Evolutionary conservation across 2,329 filamentous ascomycete genomes (phyloP).

Genomic region (Curvularia sp.): DNA sequence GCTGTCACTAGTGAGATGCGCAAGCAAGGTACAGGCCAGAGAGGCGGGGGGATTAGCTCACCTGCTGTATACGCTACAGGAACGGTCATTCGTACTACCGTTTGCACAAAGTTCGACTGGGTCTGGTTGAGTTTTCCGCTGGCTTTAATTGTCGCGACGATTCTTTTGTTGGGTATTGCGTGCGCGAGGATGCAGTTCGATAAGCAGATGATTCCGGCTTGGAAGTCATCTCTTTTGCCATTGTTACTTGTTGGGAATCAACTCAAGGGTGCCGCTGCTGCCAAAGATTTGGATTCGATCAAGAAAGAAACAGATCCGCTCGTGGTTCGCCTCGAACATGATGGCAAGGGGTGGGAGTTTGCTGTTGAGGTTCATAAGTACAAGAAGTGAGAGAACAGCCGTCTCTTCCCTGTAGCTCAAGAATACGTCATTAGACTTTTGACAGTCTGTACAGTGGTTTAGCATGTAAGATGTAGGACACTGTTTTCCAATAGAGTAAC

Average conservation of each 20-base stretch:
- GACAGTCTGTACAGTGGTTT: too few species aligned
- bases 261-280: neutral
- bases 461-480: too few species aligned
- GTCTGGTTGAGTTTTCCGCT: neutral
- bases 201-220: neutral
- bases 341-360: too few species aligned
- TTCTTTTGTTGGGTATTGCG: neutral
- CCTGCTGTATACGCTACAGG: neutral
- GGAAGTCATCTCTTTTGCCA: neutral
- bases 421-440: too few species aligned
- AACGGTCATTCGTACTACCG: neutral
- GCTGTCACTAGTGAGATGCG: neutral
- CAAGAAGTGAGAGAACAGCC: too few species aligned
- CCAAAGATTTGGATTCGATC: neutral
- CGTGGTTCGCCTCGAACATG: too few species aligned
- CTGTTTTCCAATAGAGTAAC: too few species aligned
- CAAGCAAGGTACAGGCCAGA: neutral
- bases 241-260: neutral
- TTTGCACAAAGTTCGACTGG: neutral
- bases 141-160: neutral
- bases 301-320: too few species aligned
- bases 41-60: neutral
- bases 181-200: neutral
- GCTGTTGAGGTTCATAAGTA: too few species aligned
- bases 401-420: too few species aligned